Evolutionary conservation across 495 filamentous ascomycete species (phyloP), one percentile per base, ranked within the genome.

Genomic region (Penicillium manginii): DNA sequence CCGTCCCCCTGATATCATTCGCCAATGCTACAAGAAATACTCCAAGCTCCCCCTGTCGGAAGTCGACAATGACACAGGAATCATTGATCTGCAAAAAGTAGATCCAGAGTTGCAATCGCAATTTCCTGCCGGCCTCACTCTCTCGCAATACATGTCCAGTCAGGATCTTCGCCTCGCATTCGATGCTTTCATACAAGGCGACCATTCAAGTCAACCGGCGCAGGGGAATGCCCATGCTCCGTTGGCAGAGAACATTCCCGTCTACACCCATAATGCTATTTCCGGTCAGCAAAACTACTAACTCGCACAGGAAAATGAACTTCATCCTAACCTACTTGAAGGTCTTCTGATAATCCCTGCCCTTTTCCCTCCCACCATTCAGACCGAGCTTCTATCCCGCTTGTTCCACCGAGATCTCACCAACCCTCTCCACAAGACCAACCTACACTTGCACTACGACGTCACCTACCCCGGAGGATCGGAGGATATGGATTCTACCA

Each of bases 371-470:
- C 79, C 82, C 14, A 68, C 75, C 4, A 79, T 88, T 19, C 93
- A 98, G 72, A 77, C 78, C 54, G 68, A 75, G 17, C 77, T 97
- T 6, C 76, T 97, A 5, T 81, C 74, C 12, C 81, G 82, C 22
- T 73, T 97, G 62, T 76, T 96, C 31, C 91, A 96, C 70, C 84
- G 88, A 37, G 90, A 96, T 71, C 83, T 97, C 14, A 88, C 88
- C 53, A 81, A 89, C 62, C 84, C 86, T 7, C 57, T 69, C 12
- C 90, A 97, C 69, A 81, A 88, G 63, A 97, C 93, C 55, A 97
- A 97, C 74, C 71, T 96, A 14, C 91, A 96, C 71, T 75, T 90
- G 2, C 91, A 96, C 73, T 90, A 92, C 71, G 67, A 88, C 43
- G 75, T 98, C 10, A 84, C 86, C 2, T 96, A 96, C 65, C 84